These are phyloP conservation scores for Inonotus obliquus DNA, from an alignment of 1,284 basidiomycete species.

Conservation along the genomic window DNA sequence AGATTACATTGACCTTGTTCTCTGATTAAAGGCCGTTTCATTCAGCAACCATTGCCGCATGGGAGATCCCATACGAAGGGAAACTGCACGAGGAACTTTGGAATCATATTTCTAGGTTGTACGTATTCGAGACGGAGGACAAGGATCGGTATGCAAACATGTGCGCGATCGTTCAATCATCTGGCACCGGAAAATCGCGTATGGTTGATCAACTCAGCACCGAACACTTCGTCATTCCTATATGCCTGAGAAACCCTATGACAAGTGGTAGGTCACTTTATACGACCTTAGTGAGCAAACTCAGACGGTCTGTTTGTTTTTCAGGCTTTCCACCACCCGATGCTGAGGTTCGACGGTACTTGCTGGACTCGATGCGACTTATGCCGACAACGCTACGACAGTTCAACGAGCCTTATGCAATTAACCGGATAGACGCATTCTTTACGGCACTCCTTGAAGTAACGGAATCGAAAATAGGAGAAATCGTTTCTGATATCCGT, in stretches of 20 bases:
- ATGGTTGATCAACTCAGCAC: too few species aligned
- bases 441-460: not conserved
- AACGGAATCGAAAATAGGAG: not conserved
- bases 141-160: not conserved
- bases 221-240: not conserved
- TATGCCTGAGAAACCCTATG: not conserved
- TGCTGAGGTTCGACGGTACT: not conserved
- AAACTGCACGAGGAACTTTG: not conserved
- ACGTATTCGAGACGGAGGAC: not conserved
- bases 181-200: conserved; percentile 1
- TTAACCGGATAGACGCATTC: too few species aligned
- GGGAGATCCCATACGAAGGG: too few species aligned
- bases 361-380: not conserved
- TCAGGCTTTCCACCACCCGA: not conserved
- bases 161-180: not conserved
- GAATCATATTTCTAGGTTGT: not conserved
- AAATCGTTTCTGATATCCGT: not conserved
- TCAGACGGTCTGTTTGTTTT: not conserved
- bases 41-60: not conserved
- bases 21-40: not conserved
- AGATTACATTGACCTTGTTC: not conserved
- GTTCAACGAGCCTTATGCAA: not conserved
- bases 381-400: not conserved
- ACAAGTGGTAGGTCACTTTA: not conserved
- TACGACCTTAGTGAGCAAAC: not conserved